These are phyloP conservation scores for Aspergillus nomiae DNA, from an alignment of 2,329 filamentous ascomycete genomes.

Conservation along the genomic window DNA sequence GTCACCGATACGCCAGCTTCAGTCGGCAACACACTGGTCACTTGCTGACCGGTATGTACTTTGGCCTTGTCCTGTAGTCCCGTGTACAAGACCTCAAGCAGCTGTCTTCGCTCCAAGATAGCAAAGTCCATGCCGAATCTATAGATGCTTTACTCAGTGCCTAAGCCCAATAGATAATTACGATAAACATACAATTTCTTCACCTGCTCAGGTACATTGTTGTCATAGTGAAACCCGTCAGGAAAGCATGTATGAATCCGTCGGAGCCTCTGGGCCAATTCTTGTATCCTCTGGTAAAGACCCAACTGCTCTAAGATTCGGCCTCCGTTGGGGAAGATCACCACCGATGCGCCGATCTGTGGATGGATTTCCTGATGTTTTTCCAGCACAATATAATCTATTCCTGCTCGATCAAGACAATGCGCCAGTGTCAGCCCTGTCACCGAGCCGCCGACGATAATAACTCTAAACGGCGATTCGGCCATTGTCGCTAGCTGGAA, in stretches of 20 bases:
- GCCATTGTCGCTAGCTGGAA: not conserved
- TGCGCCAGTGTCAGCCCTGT: conserved; percentile 51
- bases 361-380: conserved; percentile 16
- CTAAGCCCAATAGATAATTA: not conserved
- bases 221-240: conserved; percentile 13
- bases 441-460: conserved; percentile 55
- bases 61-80: conserved; percentile 33
- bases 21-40: conserved; percentile 28
- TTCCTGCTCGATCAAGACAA: conserved; percentile 46
- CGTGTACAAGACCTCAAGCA: conserved; percentile 27
- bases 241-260: conserved; percentile 11
- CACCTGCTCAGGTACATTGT: conserved; percentile 12
- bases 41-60: conserved; percentile 27
- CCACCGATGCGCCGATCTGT: conserved; percentile 20
- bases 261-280: conserved; percentile 18
- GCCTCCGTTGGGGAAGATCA: conserved; percentile 22
- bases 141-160: not conserved
- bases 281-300: conserved; percentile 14
- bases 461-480: conserved; percentile 26
- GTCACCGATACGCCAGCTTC: conserved; percentile 29
- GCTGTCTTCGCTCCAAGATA: conserved; percentile 20
- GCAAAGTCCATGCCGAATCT: conserved; percentile 21
- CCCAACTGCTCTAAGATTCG: conserved; percentile 22
- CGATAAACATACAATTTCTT: conserved; percentile 8
- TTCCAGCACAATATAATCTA: conserved; percentile 52